Evolutionary conservation across 2,329 filamentous ascomycete species (phyloP), one percentile per base, ranked within the genome.

Genomic region (Penicillium decumbens): DNA sequence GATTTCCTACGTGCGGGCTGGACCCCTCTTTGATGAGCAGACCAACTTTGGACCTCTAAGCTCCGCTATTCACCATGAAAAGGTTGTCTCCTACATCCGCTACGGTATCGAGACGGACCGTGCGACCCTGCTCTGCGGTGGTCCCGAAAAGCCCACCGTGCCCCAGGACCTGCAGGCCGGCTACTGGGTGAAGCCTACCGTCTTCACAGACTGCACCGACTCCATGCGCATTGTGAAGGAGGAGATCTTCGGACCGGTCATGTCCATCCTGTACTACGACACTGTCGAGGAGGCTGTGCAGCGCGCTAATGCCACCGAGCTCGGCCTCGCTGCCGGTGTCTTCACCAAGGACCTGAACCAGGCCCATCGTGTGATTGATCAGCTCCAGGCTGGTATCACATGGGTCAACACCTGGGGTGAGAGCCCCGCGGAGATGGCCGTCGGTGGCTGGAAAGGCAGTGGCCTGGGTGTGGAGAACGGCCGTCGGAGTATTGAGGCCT

Each of bases 401-500:
- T 95, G 89, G 89, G 79, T 95, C 45, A 95, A 95, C 68, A 90
- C 88, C 0, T 95, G 90, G 90, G 89, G 90, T n/a, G 89, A 95
- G 74, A 85, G 81, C 42, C 89, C 89, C 0, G 88, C 90, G 0
- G 89, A 95, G 75, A 95, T 95, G 90, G 86, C 87, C 2, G 89
- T 95, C 0, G 89, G 89, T 8, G 89, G 89, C 0, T 95, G 89
- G 90, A 95, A 95, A 76, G 80, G 87, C 78, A 95, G 89, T 65
- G 90, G 90, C 29, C 73, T 95, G 8, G 89, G 89, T 0, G 84
- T 95, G 1, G 89, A 95, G 77, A 95, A 95, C 68, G 90, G 89
- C 3, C 77, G 83, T 50, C 82, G 80, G 61, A 89, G 89, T 0
- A 77, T 95, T 46, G 84, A 87, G 69, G 85, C 87, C 3, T 95